phyloP scores from a whole-genome alignment of 1,284 basidiomycete genomes.

The Laetiporus sulphureus region DNA sequence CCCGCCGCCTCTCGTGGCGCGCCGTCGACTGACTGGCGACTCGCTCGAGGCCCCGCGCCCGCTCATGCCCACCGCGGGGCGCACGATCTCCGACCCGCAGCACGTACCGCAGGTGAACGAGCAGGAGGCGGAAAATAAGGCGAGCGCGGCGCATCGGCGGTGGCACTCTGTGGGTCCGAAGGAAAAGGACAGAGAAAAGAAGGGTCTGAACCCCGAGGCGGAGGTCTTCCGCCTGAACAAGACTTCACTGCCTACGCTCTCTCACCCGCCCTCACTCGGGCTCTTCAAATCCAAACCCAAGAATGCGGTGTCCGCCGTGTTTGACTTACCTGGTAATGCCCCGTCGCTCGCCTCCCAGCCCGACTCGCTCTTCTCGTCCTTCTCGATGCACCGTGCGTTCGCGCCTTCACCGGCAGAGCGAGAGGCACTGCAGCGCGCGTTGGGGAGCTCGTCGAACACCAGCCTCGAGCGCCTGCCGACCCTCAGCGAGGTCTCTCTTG shows the following conservation, averaged over 20 bases:
- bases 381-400: conserved; percentile 63
- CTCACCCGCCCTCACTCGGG: too few species aligned
- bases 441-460: conserved; percentile 60
- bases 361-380: conserved; percentile 37
- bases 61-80: conserved; percentile 24
- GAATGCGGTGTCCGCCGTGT: conserved; percentile 3
- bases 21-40: conserved; percentile 23
- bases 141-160: conserved; percentile 29
- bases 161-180: conserved; percentile 41
- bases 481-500: conserved; percentile 51
- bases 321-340: conserved; percentile 5
- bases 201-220: conserved; percentile 77
- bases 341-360: conserved; percentile 23
- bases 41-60: conserved; percentile 29
- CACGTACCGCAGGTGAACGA: conserved; percentile 9
- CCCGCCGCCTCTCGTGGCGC: conserved; percentile 20
- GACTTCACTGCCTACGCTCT: conserved; percentile 18
- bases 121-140: conserved; percentile 14
- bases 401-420: conserved; percentile 79
- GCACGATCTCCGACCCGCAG: conserved; percentile 36
- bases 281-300: too few species aligned
- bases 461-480: conserved; percentile 71
- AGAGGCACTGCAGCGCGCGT: conserved; percentile 64
- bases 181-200: conserved; percentile 46
- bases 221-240: conserved; percentile 65